phyloP scores from a whole-genome alignment of 495 filamentous ascomycete genomes.

The Penicillium bialowiezense region DNA sequence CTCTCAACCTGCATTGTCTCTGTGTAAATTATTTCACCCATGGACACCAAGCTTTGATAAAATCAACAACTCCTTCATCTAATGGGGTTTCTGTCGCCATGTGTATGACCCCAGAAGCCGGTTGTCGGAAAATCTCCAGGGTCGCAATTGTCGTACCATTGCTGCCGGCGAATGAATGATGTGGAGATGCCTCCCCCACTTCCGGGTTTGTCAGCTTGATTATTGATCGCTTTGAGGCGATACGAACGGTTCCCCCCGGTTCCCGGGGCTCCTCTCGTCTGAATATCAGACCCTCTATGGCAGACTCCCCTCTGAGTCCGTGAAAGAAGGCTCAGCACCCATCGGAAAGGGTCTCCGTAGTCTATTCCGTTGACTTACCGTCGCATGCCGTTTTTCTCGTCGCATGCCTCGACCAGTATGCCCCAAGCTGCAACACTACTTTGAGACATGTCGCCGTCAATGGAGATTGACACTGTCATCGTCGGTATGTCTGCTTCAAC shows the following conservation, averaged over 20 bases:
- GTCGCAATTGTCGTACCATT: background rate
- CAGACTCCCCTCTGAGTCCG: background rate
- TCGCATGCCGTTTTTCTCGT: background rate
- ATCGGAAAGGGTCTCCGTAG: background rate
- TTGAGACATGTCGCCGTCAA: slow-evolving; percentile 32
- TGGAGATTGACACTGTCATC: slow-evolving; percentile 48
- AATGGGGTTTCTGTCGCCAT: too few relatives aligned
- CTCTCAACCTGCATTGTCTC: too few relatives aligned
- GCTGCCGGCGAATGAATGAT: slow-evolving; percentile 3
- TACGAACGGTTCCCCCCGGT: slow-evolving; percentile 4
- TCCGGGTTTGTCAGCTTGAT: slow-evolving; percentile 27
- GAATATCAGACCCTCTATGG: slow-evolving; percentile 23
- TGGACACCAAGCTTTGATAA: too few relatives aligned
- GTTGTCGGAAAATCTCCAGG: too few relatives aligned
- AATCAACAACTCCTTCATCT: too few relatives aligned
- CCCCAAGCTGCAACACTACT: slow-evolving; percentile 28
- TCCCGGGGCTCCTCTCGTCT: background rate
- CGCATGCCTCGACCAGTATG: slow-evolving; percentile 34
- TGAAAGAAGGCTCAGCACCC: slow-evolving; percentile 5
- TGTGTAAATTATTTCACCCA: too few relatives aligned
- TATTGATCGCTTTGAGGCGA: slow-evolving; percentile 16
- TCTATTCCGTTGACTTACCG: background rate
- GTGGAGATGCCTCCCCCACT: slow-evolving; percentile 11
- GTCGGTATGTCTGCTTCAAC: slow-evolving; percentile 36
- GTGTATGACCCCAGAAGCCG: too few relatives aligned